Evolutionary conservation across 1,284 basidiomycete genomes (phyloP), one percentile per base, ranked within the genome.

Genomic region (Moesziomyces globuligerus): DNA sequence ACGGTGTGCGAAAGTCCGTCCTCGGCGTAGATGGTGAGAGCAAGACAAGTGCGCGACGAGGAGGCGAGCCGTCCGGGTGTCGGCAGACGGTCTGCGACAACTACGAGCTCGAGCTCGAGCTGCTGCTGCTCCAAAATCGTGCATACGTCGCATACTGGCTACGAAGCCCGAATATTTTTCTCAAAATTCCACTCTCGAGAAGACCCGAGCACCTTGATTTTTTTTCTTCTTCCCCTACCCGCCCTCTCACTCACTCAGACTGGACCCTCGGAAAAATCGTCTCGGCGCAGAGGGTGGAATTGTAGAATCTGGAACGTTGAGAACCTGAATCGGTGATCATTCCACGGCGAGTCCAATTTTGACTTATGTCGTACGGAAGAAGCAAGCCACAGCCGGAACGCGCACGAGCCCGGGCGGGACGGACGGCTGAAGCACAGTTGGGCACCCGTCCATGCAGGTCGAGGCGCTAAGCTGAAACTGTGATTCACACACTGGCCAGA

Each of bases 21-120:
- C 23, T 41, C 18, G 38, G 24, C 9, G 40, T 40, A 41, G 54
- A 23, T 46, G 37, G 42, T 43, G 29, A 20, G 25, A 46, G 29
- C 28, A 48, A 48, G 32, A 25, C 26, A 18, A 10, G 32, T n/a
- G 43, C 37, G 32, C 28, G 23, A 24, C 11, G 18, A 42, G 15
- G n/a, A n/a, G n/a, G n/a, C n/a, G n/a, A n/a, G n/a, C 15, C 15
- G 32, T 17, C 15, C 32, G 32, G 32, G 17, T 34, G 10, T 34
- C 32, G 15, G 15, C 15, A 34, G 17, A 13, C 32, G 32, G 15
- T 6, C 32, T 34, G 15, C n/a, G 15, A 34, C 32, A 17, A 34
- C 15, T 17, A 34, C 7, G 13, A 34, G 17, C 13, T 10, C 15
- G 29, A 34, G 17, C 15, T 6, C 32, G 9, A 11, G 28, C 28